These are phyloP conservation scores for Chytriomyces sp. DNA, from an alignment of 192 early-diverging fungal genomes.

Conservation along the genomic window DNA sequence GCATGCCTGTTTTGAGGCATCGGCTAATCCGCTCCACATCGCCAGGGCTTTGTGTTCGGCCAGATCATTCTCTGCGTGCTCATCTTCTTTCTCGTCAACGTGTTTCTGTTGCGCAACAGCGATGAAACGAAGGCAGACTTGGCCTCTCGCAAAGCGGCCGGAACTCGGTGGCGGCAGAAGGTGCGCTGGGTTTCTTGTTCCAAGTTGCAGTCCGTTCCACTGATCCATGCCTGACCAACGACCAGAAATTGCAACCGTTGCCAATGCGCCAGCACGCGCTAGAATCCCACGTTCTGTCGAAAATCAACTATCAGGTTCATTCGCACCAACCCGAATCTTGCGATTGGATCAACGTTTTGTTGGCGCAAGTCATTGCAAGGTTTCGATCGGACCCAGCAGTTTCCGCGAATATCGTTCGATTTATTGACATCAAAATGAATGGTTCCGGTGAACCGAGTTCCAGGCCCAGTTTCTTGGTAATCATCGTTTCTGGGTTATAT, in stretches of 20 bases:
- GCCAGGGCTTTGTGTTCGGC: constrained; percentile 53
- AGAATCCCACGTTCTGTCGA: constrained; percentile 54
- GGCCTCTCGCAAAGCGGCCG: constrained; percentile 3
- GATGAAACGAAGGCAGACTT: constrained; percentile 55
- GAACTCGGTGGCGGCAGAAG: constrained; percentile 43
- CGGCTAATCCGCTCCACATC: not conserved
- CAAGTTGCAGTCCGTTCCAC: not conserved
- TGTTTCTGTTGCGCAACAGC: constrained; percentile 57
- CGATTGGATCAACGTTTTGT: constrained; percentile 84
- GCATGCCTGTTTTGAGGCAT: not conserved
- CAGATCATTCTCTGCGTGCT: constrained; percentile 54
- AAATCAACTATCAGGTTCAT: constrained; percentile 48
- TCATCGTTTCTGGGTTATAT: not conserved
- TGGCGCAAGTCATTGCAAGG: constrained; percentile 76
- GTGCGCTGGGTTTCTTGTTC: constrained; percentile 8
- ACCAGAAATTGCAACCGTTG: constrained; percentile 20
- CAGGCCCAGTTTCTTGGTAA: constrained; percentile 75
- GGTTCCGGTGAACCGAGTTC: constrained; percentile 50
- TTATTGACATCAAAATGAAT: constrained; percentile 74
- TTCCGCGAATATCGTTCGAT: constrained; percentile 65
- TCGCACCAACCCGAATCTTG: constrained; percentile 66
- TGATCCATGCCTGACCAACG: not conserved
- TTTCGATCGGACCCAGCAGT: constrained; percentile 76
- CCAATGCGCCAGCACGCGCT: constrained; percentile 48
- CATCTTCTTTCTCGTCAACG: constrained; percentile 61